These are phyloP conservation scores for Globisporangium canariense DNA, from an alignment of 352 stramenopile genomes.

Conservation along the genomic window DNA sequence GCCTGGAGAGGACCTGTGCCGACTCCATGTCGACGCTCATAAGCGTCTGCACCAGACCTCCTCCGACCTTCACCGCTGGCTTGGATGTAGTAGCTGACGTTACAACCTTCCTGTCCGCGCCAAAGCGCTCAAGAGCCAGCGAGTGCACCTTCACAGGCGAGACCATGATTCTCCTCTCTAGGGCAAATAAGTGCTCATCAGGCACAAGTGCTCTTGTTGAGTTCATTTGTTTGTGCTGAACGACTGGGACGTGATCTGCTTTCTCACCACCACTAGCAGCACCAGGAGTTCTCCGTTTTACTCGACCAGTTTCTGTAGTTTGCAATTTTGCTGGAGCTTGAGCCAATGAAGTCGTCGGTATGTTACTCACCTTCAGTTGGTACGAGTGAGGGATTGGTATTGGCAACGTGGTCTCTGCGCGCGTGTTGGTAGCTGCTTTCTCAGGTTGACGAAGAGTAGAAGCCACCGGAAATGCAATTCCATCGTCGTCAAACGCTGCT, in stretches of 20 bases:
- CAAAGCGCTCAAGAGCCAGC: neutral
- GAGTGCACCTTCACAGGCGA: slow-evolving; percentile 2
- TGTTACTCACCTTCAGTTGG: too few species aligned
- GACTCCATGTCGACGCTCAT: slow-evolving; percentile 50
- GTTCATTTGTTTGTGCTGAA: too few species aligned
- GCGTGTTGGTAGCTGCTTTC: neutral
- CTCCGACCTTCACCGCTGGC: too few species aligned
- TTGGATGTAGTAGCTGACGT: too few species aligned
- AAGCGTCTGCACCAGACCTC: slow-evolving; percentile 32
- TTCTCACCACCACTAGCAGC: too few species aligned
- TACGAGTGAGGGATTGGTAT: neutral
- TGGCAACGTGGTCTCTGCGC: too few species aligned
- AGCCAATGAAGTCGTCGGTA: neutral
- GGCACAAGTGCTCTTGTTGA: neutral
- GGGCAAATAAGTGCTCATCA: neutral
- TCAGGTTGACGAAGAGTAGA: neutral
- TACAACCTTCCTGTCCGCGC: neutral
- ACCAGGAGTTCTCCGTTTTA: neutral
- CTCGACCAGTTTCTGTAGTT: neutral
- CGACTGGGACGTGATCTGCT: too few species aligned
- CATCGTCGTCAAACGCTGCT: neutral
- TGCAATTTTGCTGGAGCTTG: neutral
- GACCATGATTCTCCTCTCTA: neutral
- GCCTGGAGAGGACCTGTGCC: slow-evolving; percentile 17
- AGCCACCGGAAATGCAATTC: neutral